Evolutionary conservation across 331 rosid species (phyloP), one percentile per base, ranked within the genome.

Genomic region (Quercus lobata): DNA sequence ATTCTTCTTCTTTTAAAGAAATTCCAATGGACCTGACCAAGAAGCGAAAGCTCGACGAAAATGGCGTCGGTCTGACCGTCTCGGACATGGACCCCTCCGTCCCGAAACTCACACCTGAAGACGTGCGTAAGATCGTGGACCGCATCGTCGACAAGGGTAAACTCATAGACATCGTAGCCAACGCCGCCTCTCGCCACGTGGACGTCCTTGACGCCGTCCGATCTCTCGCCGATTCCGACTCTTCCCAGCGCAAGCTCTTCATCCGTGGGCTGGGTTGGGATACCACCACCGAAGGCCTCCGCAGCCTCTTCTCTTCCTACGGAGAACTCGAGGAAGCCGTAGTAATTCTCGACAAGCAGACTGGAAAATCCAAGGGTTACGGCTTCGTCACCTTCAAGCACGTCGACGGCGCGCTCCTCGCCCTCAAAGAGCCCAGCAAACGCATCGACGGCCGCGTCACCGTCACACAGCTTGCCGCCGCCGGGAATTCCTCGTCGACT

Each of bases 261-360:
- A 78, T 92, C 77, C 94, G 98, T 4, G 98, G 98, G 32, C 95
- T 94, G 12, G 98, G 98, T 1, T 94, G 97, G 97, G 98, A 94
- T 62, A 94, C 98, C 37, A 84, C 98, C 57, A 88, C 95, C 37
- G 98, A 94, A 2, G 92, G 94, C 62, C 97, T 94, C 71, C 97
- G 98, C 2, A 46, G 83, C 11, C 93, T 94, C 49, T 94, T 94
- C 84, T 92, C 98, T 12, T 21, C 93, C 34, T 94, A 66, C 74
- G 98, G 98, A 4, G 97, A 91, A 55, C 93, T 94, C 21, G 98
- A 94, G 25, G 98, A 94, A 49, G 98, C 98, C 2, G 83, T 94
- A 3, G 98, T 94, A 0, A 94, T 94, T 18, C 81, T 91, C 52
- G 98, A 94, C 69, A 94, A 94, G 83, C 82, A 74, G 78, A 91